Base-by-base conservation (phyloP, 2,329 filamentous ascomycete species). In the Epichloe elymi region DNA sequence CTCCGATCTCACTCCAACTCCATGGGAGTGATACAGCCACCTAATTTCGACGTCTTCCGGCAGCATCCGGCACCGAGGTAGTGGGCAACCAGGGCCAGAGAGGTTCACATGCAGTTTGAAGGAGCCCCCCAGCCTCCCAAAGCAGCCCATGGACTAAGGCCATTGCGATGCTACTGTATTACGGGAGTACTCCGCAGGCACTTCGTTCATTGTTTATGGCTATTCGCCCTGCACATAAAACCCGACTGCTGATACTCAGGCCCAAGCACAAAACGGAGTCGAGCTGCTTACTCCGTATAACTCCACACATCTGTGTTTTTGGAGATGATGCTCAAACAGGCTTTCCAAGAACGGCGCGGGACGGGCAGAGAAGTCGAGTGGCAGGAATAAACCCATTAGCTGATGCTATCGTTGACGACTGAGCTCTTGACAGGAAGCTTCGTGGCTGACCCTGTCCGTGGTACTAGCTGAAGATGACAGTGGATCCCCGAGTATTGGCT, bases 361-460 rank as follows among this genome's bases (percentile, higher is more conserved):
- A 51, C 51, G 51, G 49, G 23, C 43, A 50, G 51, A 40, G 38
- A 39, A 50, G 44, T 40, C 40, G 39, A 37, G 39, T 39, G 51
- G 51, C 45, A 39, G 30, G 40, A 50, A 35, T 38, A 30, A 26
- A 30, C 26, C 43, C 30, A 38, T 23, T 20, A 26, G 40, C 19
- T 42, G 7, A 36, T 39, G 36, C 35, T 30, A 19, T 30, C 14
- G 30, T 39, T 20, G 45, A 39, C 38, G 17, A 30, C 26, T 30
- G 26, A 30, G 26, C 26, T 30, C 26, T 41, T 12, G 23, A 40
- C 46, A 33, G 11, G 38, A 42, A 42, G 38, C 26, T 35, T 42
- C 26, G 23, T 49, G 38, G 38, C 17, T 42, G 30, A 23, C 8
- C 30, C 38, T 7, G 39, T 14, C n/a, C 4, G 8, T 39, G 37